Evolutionary conservation across 768 basidiomycete genomes (phyloP).

Genomic region (Tricholoma furcatifolium): DNA sequence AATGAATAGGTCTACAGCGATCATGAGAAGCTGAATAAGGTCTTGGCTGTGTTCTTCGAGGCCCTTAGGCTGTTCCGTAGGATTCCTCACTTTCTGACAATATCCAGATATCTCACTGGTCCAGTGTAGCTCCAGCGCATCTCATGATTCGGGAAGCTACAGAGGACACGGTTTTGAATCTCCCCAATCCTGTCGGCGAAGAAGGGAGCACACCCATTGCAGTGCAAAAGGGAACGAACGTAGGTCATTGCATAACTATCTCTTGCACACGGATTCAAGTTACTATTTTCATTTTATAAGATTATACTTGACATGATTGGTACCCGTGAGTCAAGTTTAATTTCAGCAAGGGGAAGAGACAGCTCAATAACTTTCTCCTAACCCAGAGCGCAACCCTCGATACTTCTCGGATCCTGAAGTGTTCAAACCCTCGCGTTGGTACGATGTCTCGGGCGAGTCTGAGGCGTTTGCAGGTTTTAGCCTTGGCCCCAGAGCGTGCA

Average conservation of each 20-base stretch:
- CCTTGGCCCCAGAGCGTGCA: slow-evolving; percentile 46
- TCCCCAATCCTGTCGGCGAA: slow-evolving; percentile 38
- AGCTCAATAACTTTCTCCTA: not conserved
- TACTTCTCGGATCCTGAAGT: slow-evolving; percentile 45
- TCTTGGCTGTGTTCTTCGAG: slow-evolving; percentile 41
- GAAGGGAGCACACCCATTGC: slow-evolving; percentile 34
- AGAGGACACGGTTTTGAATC: slow-evolving; percentile 39
- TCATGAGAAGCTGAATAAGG: slow-evolving; percentile 39
- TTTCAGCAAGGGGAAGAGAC: not conserved
- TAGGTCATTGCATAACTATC: not conserved
- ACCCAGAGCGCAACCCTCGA: slow-evolving; percentile 46
- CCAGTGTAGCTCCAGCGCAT: slow-evolving; percentile 33
- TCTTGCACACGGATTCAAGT: too few relatives aligned
- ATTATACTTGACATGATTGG: slow-evolving; percentile 48
- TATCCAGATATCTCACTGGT: not conserved
- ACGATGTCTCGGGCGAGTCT: slow-evolving; percentile 36
- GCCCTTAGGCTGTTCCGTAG: slow-evolving; percentile 43
- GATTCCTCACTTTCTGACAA: not conserved
- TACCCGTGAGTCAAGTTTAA: slow-evolving; percentile 34
- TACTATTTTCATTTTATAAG: slow-evolving; percentile 12
- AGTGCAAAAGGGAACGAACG: slow-evolving; percentile 33
- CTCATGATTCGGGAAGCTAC: slow-evolving; percentile 39
- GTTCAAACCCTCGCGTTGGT: slow-evolving; percentile 51
- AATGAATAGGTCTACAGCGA: slow-evolving; percentile 35
- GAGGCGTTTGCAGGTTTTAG: slow-evolving; percentile 46